Conservation (phyloP, 345 rosid genomes). For the Aurinia saxatilis region DNA sequence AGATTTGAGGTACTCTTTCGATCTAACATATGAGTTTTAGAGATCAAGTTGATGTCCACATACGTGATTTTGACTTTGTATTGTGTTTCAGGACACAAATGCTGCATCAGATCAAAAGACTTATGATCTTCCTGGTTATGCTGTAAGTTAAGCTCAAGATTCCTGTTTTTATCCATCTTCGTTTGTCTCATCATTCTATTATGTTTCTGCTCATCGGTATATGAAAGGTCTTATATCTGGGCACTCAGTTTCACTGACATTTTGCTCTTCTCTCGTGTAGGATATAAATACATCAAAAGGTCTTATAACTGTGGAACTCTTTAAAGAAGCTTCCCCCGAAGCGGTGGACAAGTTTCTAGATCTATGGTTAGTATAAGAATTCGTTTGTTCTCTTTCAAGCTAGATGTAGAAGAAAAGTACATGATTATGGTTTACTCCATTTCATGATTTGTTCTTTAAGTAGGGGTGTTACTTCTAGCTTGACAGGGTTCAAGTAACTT, state of each 20-base stretch:
- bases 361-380: conserved; percentile 41
- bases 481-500: not conserved
- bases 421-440: not conserved
- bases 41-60: not conserved
- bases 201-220: not conserved
- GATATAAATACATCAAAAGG: conserved; percentile 78
- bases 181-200: not conserved
- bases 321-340: conserved; percentile 65
- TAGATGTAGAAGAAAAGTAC: not conserved
- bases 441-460: not conserved
- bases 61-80: not conserved
- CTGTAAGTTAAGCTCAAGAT: conserved; percentile 40
- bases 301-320: conserved; percentile 54
- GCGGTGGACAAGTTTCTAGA: conserved; percentile 76
- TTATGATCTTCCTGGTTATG: conserved; percentile 71
- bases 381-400: not conserved
- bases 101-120: conserved; percentile 38
- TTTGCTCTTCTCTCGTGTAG: conserved; percentile 30
- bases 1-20: conserved; percentile 36
- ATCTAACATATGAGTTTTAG: not conserved
- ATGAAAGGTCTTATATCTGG: not conserved
- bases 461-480: not conserved
- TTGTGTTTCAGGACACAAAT: conserved; percentile 40
- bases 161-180: not conserved
- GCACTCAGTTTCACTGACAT: not conserved